These are phyloP conservation scores for Pseudisothecium myosuroides DNA, from an alignment of 225 moss, liverwort and hornwort species.

Conservation along the genomic window DNA sequence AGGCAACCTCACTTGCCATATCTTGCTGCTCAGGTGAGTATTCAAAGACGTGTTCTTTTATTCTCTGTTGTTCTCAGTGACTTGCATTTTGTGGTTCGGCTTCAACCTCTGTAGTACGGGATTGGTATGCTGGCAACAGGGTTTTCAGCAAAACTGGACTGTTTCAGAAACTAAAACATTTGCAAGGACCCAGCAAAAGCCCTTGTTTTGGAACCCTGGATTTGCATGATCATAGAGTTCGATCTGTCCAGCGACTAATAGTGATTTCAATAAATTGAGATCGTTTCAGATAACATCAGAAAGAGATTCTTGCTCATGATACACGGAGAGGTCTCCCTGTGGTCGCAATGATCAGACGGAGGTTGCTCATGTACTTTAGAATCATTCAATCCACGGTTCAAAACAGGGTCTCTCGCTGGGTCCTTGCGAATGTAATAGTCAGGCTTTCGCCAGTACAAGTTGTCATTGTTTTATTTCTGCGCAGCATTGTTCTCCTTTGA, in stretches of 20 bases:
- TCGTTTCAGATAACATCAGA: background rate
- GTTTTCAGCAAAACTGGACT: background rate
- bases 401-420: background rate
- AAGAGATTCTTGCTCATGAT: background rate
- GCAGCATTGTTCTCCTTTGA: background rate
- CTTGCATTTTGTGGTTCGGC: background rate
- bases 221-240: background rate
- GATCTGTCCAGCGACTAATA: background rate
- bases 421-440: background rate
- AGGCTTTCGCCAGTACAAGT: background rate
- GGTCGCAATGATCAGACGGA: background rate
- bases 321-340: background rate
- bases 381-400: background rate
- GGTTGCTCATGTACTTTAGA: background rate
- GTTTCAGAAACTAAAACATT: background rate
- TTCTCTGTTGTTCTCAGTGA: background rate
- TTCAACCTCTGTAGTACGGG: background rate
- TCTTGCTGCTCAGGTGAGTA: conserved; percentile 70
- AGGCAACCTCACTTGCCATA: conserved; percentile 70
- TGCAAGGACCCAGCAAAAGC: background rate
- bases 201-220: background rate
- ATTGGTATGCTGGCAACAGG: background rate
- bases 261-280: background rate
- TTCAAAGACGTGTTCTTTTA: background rate
- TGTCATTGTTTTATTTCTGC: background rate